A percentile compares a stretch with the other conserved stretches of the same genome.
These are phyloP conservation scores for Leishmania guyanensis DNA, from an alignment of 208 protist genomes.

Conservation along the genomic window DNA sequence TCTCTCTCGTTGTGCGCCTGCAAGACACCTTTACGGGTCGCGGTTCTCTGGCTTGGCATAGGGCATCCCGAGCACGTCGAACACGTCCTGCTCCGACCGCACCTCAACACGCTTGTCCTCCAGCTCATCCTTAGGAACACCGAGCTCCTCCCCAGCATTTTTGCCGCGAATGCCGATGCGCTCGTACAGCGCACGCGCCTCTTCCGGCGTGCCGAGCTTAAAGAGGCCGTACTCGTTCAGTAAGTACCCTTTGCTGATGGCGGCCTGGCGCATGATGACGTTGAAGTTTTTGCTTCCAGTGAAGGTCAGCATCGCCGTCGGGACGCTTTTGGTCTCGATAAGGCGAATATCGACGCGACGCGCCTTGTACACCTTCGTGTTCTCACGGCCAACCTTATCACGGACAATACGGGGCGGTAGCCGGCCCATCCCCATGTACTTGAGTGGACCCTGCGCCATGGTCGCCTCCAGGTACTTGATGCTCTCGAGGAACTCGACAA, in stretches of 20 bases:
- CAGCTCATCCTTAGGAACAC: constrained; percentile 81
- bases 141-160: constrained; percentile 81
- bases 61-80: constrained; percentile 86
- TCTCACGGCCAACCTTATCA: constrained; percentile 64
- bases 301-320: constrained; percentile 92
- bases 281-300: constrained; percentile 95
- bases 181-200: constrained; percentile 81
- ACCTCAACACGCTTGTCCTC: constrained; percentile 84
- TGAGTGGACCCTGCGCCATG: constrained; percentile 86
- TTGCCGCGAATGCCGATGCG: constrained; percentile 64
- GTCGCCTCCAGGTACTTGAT: constrained; percentile 83
- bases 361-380: constrained; percentile 86
- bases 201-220: constrained; percentile 80
- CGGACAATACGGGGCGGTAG: constrained; percentile 75
- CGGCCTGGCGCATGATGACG: constrained; percentile 90
- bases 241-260: constrained; percentile 88
- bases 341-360: constrained; percentile 91
- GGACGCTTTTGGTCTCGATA: constrained; percentile 84
- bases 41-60: constrained; percentile 88
- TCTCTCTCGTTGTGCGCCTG: neutral
- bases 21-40: constrained; percentile 42
- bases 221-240: constrained; percentile 92
- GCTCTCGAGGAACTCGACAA: constrained; percentile 68
- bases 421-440: constrained; percentile 92
- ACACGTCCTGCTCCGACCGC: constrained; percentile 83